phyloP scores from a whole-genome alignment of 192 early-diverging fungal species.

The Fimicolochytrium jonesii region DNA sequence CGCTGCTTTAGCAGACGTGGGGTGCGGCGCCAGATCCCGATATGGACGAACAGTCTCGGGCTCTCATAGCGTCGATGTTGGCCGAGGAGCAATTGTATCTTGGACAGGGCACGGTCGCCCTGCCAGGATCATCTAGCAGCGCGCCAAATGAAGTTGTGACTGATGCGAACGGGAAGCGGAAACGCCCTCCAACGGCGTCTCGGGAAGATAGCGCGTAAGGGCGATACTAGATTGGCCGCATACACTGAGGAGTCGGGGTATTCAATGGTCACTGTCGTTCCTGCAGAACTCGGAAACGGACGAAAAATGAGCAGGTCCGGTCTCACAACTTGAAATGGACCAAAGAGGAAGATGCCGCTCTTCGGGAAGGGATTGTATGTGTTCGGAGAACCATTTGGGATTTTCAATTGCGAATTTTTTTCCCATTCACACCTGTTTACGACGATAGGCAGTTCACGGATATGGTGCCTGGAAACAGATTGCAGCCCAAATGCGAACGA shows the following conservation, averaged over 20 bases:
- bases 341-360: constrained; percentile 47
- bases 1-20: background rate
- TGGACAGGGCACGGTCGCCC: constrained; percentile 23
- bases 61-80: constrained; percentile 58
- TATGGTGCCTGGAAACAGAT: constrained; percentile 58
- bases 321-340: constrained; percentile 53
- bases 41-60: constrained; percentile 52
- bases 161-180: too few species aligned
- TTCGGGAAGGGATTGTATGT: constrained; percentile 42
- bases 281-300: constrained; percentile 3
- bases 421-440: too few species aligned
- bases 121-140: background rate
- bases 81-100: constrained; percentile 61
- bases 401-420: too few species aligned
- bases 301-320: background rate
- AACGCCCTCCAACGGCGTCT: too few species aligned
- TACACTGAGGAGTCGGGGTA: too few species aligned
- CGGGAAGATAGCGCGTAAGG: too few species aligned
- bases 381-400: too few species aligned
- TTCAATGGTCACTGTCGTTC: too few species aligned
- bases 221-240: too few species aligned
- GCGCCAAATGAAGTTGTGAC: too few species aligned
- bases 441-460: too few species aligned
- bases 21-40: constrained; percentile 1
- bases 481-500: constrained; percentile 43